Evolutionary conservation across 2,329 filamentous ascomycete genomes (phyloP).

Genomic region (Aureobasidium sp.): DNA sequence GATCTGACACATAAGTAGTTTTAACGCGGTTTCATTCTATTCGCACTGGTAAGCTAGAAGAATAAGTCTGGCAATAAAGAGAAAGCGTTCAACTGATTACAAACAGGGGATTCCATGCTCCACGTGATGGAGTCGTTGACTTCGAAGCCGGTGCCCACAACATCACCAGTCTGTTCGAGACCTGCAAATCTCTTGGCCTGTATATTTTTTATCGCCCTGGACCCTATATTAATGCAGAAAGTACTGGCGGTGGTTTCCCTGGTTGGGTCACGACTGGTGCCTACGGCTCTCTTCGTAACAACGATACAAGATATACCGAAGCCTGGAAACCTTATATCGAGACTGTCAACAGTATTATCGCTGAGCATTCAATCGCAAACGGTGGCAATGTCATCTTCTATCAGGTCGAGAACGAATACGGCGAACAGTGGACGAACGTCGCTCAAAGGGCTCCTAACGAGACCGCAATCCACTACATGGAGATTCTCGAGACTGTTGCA

Average conservation of each 20-base stretch:
- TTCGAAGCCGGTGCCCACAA: constrained; percentile 50
- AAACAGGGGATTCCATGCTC: constrained; percentile 9
- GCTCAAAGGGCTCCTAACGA: constrained; percentile 38
- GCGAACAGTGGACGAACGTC: constrained; percentile 16
- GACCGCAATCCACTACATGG: constrained; percentile 48
- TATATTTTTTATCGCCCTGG: constrained; percentile 43
- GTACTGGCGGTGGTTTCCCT: constrained; percentile 54
- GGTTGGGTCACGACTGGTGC: constrained; percentile 55
- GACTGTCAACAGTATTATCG: constrained; percentile 45
- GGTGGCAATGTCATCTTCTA: constrained; percentile 52
- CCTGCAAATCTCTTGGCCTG: constrained; percentile 48
- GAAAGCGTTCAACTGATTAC: background rate
- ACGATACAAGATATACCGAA: constrained; percentile 39
- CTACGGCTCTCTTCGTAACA: constrained; percentile 50
- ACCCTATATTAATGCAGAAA: constrained; percentile 51
- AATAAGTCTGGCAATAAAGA: background rate
- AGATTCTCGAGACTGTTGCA: constrained; percentile 47
- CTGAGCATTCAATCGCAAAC: constrained; percentile 49
- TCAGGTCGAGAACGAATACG: constrained; percentile 53
- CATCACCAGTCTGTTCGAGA: constrained; percentile 46
- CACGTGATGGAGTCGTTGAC: constrained; percentile 28
- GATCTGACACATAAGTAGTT: constrained; percentile 18
- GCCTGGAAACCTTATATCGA: constrained; percentile 47
- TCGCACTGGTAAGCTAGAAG: constrained; percentile 8
- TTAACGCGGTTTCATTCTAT: constrained; percentile 35